Evolutionary conservation across 371 early-diverging fungal genomes (phyloP).

Genomic region (Apophysomyces elegans): DNA sequence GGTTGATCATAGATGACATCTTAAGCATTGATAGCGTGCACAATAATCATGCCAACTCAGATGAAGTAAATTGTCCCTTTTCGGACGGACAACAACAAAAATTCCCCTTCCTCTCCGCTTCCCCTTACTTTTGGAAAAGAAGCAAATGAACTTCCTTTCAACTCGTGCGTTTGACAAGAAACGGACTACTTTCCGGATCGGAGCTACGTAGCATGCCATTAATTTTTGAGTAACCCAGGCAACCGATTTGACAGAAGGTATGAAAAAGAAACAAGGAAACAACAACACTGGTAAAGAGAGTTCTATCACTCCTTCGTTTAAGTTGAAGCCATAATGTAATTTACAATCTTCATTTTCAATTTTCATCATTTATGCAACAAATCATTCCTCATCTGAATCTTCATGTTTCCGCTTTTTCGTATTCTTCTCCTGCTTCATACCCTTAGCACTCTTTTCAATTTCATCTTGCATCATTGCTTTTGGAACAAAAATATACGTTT

Average conservation of each 20-base stretch:
- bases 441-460: slow-evolving; percentile 37
- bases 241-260: not conserved
- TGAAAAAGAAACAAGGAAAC: too few species aligned
- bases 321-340: slow-evolving; percentile 2
- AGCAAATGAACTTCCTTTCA: not conserved
- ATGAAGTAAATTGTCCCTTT: not conserved
- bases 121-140: not conserved
- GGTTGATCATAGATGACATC: not conserved
- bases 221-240: not conserved
- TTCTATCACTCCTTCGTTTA: not conserved
- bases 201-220: not conserved
- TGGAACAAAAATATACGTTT: slow-evolving; percentile 73
- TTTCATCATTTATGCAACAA: not conserved
- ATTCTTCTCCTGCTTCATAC: slow-evolving; percentile 20
- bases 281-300: not conserved
- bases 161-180: slow-evolving; percentile 1
- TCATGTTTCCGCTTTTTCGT: slow-evolving; percentile 34
- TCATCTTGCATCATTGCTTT: slow-evolving; percentile 54
- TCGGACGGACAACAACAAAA: not conserved
- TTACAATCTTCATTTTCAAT: not conserved
- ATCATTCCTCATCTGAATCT: slow-evolving; percentile 8
- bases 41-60: not conserved
- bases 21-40: not conserved
- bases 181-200: not conserved
- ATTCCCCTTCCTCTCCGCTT: not conserved